phyloP scores from a whole-genome alignment of 1,284 basidiomycete genomes.

The Tilletia horrida region DNA sequence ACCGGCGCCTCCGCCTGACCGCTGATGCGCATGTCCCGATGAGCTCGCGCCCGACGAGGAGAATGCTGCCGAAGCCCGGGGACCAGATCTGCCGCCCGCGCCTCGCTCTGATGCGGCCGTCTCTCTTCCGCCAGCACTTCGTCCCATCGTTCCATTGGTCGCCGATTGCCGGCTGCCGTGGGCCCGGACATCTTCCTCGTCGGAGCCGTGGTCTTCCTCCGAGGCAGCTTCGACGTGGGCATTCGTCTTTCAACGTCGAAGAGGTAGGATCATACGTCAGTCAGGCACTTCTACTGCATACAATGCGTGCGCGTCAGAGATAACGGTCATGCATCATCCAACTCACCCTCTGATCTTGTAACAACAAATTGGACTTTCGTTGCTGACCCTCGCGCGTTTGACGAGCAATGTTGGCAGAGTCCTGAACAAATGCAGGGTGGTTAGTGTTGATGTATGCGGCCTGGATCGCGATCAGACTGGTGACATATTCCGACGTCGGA shows the following conservation, averaged over 20 bases:
- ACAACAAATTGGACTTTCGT: conserved; percentile 42
- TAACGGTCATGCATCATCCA: too few species aligned
- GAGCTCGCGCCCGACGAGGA: background rate
- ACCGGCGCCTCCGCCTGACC: background rate
- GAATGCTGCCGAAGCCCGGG: too few species aligned
- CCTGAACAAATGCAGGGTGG: conserved; percentile 79
- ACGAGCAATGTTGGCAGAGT: conserved; percentile 52
- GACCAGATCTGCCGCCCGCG: background rate
- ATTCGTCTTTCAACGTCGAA: conserved; percentile 23
- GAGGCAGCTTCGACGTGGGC: conserved; percentile 34
- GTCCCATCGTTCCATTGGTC: background rate
- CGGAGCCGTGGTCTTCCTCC: conserved; percentile 30
- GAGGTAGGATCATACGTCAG: background rate
- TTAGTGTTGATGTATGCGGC: conserved; percentile 99
- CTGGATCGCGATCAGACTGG: conserved; percentile 93
- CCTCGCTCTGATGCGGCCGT: background rate
- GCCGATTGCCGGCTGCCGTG: conserved; percentile 4
- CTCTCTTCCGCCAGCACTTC: background rate
- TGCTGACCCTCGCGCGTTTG: conserved; percentile 46
- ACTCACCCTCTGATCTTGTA: conserved; percentile 12
- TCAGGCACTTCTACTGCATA: too few species aligned
- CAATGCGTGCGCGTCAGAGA: too few species aligned
- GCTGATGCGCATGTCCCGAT: conserved; percentile 10
- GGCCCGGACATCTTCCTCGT: conserved; percentile 30
- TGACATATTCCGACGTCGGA: conserved; percentile 92